phyloP scores from a whole-genome alignment of 176 grass and related monocot species.

The Urochloa ruziziensis region DNA sequence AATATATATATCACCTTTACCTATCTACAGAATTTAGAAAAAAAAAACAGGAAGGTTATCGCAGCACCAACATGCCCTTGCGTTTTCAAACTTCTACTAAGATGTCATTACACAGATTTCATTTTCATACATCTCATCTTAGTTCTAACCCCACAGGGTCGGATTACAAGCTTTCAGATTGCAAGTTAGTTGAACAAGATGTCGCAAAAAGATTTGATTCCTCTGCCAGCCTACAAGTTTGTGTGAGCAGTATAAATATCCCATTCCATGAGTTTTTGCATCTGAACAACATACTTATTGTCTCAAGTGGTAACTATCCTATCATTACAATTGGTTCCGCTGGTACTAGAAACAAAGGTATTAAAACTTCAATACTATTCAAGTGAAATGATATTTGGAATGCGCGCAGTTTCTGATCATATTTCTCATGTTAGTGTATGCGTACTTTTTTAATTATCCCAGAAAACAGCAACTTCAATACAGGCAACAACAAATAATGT shows the following conservation, averaged over 20 bases:
- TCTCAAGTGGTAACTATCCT: neutral
- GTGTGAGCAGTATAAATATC: neutral
- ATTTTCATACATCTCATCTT: neutral
- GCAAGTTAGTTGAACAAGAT: neutral
- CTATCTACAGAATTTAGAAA: neutral
- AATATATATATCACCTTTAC: neutral
- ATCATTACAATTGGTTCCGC: neutral
- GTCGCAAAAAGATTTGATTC: slow-evolving; percentile 10
- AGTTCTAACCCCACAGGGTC: neutral
- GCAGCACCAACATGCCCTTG: neutral
- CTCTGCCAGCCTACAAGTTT: neutral
- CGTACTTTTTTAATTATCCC: neutral
- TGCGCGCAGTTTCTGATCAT: neutral
- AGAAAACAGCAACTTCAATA: slow-evolving; percentile 24
- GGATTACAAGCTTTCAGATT: neutral
- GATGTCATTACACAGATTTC: slow-evolving; percentile 10
- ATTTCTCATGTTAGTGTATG: neutral
- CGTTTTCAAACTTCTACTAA: neutral
- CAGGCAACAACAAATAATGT: neutral
- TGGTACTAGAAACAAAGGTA: neutral
- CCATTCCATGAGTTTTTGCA: slow-evolving; percentile 1
- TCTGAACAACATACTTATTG: neutral
- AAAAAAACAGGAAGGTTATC: neutral
- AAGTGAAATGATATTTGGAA: neutral
- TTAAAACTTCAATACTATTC: neutral